A percentile compares a stretch with the other conserved stretches of the same genome.
phyloP scores from a whole-genome alignment of 768 basidiomycete genomes.

The Chalciporus sphaerocephalus region DNA sequence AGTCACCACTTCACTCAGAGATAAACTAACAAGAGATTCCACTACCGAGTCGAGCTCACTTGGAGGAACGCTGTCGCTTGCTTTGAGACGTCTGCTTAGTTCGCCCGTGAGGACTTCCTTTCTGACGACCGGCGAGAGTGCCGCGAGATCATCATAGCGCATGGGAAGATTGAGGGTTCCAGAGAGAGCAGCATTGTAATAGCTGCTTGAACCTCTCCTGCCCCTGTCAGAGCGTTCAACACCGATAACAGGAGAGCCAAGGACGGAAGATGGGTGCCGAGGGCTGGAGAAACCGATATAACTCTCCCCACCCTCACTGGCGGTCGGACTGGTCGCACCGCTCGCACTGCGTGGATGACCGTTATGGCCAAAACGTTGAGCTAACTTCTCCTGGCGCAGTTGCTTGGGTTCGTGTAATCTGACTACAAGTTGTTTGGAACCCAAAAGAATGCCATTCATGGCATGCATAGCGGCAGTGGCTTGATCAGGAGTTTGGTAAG shows the following conservation, averaged over 20 bases:
- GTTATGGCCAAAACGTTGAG: slow-evolving; percentile 74
- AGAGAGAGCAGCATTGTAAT: slow-evolving; percentile 78
- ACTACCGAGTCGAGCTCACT: slow-evolving; percentile 63
- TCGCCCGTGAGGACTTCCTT: slow-evolving; percentile 84
- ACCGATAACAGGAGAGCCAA: slow-evolving; percentile 54
- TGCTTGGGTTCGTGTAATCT: slow-evolving; percentile 89
- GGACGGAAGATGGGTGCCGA: slow-evolving; percentile 44
- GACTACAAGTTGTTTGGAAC: slow-evolving; percentile 76
- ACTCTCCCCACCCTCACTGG: slow-evolving; percentile 77
- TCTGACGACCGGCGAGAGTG: slow-evolving; percentile 81
- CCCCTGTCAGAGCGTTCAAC: slow-evolving; percentile 60
- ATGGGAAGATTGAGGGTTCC: slow-evolving; percentile 79
- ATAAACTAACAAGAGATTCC: slow-evolving; percentile 63
- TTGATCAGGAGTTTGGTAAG: slow-evolving; percentile 78
- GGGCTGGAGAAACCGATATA: slow-evolving; percentile 74
- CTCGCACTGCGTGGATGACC: slow-evolving; percentile 77
- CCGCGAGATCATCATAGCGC: slow-evolving; percentile 81
- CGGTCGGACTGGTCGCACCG: slow-evolving; percentile 81
- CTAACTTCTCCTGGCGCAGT: slow-evolving; percentile 83
- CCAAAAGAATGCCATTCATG: slow-evolving; percentile 76
- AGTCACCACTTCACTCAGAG: slow-evolving; percentile 72
- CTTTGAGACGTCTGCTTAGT: slow-evolving; percentile 67
- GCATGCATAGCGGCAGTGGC: slow-evolving; percentile 68
- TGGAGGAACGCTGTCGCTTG: slow-evolving; percentile 47
- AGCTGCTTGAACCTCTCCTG: slow-evolving; percentile 80